A percentile compares a stretch with the other conserved stretches of the same genome.
Evolutionary conservation across 1,284 basidiomycete species (phyloP).

Genomic region (Trichosporon faecale): DNA sequence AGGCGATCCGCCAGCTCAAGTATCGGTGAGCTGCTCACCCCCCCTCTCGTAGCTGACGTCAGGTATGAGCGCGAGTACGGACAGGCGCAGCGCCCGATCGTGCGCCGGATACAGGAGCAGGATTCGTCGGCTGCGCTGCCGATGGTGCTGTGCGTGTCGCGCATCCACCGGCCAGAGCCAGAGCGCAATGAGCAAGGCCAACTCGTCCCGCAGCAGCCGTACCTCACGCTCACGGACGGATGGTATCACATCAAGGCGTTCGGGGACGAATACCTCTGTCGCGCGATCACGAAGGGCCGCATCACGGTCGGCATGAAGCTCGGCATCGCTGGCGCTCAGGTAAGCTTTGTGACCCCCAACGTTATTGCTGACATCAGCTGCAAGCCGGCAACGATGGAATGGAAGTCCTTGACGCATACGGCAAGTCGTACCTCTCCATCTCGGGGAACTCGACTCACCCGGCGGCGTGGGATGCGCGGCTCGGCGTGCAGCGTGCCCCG

Average conservation of each 20-base stretch:
- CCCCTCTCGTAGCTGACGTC: not conserved
- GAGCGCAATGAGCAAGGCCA: conserved; percentile 53
- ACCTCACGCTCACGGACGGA: conserved; percentile 84
- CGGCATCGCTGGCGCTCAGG: conserved; percentile 72
- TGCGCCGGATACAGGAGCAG: conserved; percentile 65
- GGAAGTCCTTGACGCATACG: conserved; percentile 78
- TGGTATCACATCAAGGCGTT: conserved; percentile 85
- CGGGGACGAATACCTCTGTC: conserved; percentile 68
- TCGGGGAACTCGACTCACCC: conserved; percentile 81
- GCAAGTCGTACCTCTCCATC: conserved; percentile 63
- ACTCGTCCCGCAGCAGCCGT: conserved; percentile 45
- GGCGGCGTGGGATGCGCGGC: conserved; percentile 78
- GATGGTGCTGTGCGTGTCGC: conserved; percentile 80
- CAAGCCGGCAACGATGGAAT: conserved; percentile 69
- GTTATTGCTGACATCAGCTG: conserved; percentile 57
- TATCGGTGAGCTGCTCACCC: conserved; percentile 63
- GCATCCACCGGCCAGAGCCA: conserved; percentile 59
- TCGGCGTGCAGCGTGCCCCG: conserved; percentile 65
- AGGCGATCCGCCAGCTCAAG: conserved; percentile 74
- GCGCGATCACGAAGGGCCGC: conserved; percentile 65
- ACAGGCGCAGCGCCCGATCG: conserved; percentile 69
- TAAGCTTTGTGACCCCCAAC: conserved; percentile 51
- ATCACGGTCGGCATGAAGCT: conserved; percentile 80
- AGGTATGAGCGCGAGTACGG: conserved; percentile 91
- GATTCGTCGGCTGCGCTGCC: conserved; percentile 59